These are phyloP conservation scores for Thuidium tamariscinum DNA, from an alignment of 225 moss, liverwort and hornwort species.

Conservation along the genomic window DNA sequence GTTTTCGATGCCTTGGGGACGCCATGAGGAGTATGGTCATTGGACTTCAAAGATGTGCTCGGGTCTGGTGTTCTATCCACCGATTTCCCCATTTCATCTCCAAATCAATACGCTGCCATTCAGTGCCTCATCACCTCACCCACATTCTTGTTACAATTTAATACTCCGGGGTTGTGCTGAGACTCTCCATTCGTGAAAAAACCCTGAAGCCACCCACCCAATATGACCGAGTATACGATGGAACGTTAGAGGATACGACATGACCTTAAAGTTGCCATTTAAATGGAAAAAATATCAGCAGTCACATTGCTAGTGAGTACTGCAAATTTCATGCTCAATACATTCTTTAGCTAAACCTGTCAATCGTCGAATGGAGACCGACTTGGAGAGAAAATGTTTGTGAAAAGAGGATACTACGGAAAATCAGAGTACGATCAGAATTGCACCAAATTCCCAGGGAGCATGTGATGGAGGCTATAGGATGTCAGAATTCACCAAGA, in stretches of 20 bases:
- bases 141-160: neutral
- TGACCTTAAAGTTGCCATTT: neutral
- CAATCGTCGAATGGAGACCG: neutral
- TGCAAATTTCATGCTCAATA: neutral
- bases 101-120: neutral
- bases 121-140: neutral
- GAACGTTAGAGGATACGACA: neutral
- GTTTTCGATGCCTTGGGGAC: neutral
- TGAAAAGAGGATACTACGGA: neutral
- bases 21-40: neutral
- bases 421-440: neutral
- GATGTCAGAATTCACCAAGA: neutral
- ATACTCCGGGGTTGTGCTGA: neutral
- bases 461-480: neutral
- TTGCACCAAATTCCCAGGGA: neutral
- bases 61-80: neutral
- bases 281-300: neutral
- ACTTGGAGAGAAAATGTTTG: neutral
- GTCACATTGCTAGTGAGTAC: neutral
- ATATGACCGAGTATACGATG: neutral
- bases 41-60: neutral
- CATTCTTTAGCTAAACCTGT: neutral
- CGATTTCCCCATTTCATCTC: constrained; percentile 8
- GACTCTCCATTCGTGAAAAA: neutral
- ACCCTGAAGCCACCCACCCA: neutral